phyloP scores from a whole-genome alignment of 495 filamentous ascomycete species.

The Podospora australis region DNA sequence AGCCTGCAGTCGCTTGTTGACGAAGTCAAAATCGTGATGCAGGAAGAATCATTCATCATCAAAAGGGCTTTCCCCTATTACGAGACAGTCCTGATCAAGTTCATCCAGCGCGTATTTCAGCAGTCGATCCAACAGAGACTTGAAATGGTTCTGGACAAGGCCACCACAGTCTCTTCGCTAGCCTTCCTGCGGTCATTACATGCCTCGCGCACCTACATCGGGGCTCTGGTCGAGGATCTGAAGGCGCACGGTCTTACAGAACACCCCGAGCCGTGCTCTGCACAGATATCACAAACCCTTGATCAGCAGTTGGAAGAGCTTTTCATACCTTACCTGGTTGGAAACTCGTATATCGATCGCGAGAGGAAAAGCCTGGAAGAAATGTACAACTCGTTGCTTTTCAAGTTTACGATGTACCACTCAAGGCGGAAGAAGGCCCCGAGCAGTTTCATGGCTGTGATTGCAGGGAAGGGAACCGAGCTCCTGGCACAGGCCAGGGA shows the following conservation, averaged over 20 bases:
- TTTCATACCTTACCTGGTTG: constrained; percentile 91
- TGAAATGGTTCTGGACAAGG: constrained; percentile 94
- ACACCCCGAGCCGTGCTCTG: constrained; percentile 83
- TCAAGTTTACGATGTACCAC: constrained; percentile 94
- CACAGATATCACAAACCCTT: constrained; percentile 74
- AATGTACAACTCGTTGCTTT: constrained; percentile 82
- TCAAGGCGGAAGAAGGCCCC: constrained; percentile 75
- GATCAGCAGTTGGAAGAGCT: constrained; percentile 96
- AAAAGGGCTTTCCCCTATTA: constrained; percentile 93
- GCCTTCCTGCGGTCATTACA: constrained; percentile 90
- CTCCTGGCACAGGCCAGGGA: constrained; percentile 73
- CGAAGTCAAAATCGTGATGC: constrained; percentile 91
- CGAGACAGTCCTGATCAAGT: constrained; percentile 85
- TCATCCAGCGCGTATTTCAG: constrained; percentile 92
- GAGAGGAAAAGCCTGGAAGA: constrained; percentile 88
- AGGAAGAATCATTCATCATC: constrained; percentile 94
- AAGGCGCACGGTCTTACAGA: constrained; percentile 94
- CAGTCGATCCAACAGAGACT: constrained; percentile 94
- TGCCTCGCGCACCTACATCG: constrained; percentile 79
- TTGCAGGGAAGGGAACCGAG: constrained; percentile 81
- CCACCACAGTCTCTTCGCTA: constrained; percentile 79
- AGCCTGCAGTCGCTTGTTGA: constrained; percentile 87
- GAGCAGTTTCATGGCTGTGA: constrained; percentile 80
- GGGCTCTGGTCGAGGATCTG: constrained; percentile 78
- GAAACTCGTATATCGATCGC: constrained; percentile 90